Evolutionary conservation across 129 eudicot genomes (phyloP), one percentile per base, ranked within the genome.

Genomic region (Saposhnikovia divaricata): DNA sequence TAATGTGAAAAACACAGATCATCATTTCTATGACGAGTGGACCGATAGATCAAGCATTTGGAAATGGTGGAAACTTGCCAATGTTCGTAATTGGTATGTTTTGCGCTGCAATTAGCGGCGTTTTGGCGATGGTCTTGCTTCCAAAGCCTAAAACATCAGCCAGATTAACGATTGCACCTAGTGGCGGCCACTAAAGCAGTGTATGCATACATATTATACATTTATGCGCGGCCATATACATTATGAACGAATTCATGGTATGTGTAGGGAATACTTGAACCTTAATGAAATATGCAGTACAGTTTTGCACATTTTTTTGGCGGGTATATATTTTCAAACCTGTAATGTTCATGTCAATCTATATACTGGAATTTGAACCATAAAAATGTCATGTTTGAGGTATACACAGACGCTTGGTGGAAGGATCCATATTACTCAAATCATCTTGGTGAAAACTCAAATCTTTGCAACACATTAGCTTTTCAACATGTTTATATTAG

Each of bases 61-160:
- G 92, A 37, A 61, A 61, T n/a, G 92, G 92, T 23, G 92, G 92
- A 4, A 88, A 88, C 77, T 48, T 88, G 57, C 92, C 92, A 55
- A 89, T 89, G n/a, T 88, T 88, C 23, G 79, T 86, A 28, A 78
- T 86, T 28, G 92, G 89, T 0, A 86, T 86, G 3, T 77, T 82
- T 1, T 68, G 87, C 2, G 83, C 92, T 15, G 85, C 84, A 5
- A 45, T 76, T 7, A 88, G 92, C 45, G 92, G 84, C 2, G 51
- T 88, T 15, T 72, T 86, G 11, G 92, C 92, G 0, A 27, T 88
- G 15, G 57, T 81, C 8, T 44, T 85, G 74, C 82, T 88, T 3
- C 92, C 92, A 46, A 61, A 88, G 0, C 82, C 87, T 38, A 76
- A 83, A 10, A 23, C 82, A 23, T 78, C 77, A 10, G 69, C 37